These are phyloP conservation scores for Nemania serpens DNA, from an alignment of 2,329 filamentous ascomycete genomes.

Conservation along the genomic window DNA sequence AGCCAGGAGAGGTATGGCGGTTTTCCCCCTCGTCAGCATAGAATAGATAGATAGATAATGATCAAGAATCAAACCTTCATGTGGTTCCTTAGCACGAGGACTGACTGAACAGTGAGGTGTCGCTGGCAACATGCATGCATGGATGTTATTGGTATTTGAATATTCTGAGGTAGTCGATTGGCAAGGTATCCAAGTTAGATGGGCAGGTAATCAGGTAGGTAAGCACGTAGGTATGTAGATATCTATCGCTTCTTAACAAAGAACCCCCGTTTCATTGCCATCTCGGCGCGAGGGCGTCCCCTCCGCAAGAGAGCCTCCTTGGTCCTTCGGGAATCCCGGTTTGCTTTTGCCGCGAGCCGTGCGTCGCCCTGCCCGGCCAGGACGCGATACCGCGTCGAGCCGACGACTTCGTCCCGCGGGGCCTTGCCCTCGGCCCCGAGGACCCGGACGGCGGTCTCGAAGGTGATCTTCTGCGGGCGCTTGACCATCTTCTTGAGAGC, in stretches of 20 bases:
- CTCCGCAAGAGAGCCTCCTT: slow-evolving; percentile 54
- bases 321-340: slow-evolving; percentile 47
- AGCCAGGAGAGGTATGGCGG: too few species aligned
- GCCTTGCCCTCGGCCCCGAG: slow-evolving; percentile 46
- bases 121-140: neutral
- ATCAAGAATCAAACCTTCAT: neutral
- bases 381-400: slow-evolving; percentile 59
- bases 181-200: too few species aligned
- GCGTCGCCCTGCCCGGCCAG: slow-evolving; percentile 50
- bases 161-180: too few species aligned
- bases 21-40: neutral
- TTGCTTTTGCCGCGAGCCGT: slow-evolving; percentile 54
- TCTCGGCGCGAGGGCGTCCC: slow-evolving; percentile 43
- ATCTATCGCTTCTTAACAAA: slow-evolving; percentile 43
- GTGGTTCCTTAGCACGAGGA: neutral
- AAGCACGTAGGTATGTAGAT: neutral
- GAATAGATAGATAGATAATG: neutral
- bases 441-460: slow-evolving; percentile 47
- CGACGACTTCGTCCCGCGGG: slow-evolving; percentile 55
- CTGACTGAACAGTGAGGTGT: neutral
- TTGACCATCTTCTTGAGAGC: slow-evolving; percentile 33
- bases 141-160: too few species aligned
- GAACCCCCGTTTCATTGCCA: slow-evolving; percentile 50
- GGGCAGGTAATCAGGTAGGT: too few species aligned
- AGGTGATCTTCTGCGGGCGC: slow-evolving; percentile 50